Conservation (phyloP, 345 rosid species). For the Aquilaria sinensis region DNA sequence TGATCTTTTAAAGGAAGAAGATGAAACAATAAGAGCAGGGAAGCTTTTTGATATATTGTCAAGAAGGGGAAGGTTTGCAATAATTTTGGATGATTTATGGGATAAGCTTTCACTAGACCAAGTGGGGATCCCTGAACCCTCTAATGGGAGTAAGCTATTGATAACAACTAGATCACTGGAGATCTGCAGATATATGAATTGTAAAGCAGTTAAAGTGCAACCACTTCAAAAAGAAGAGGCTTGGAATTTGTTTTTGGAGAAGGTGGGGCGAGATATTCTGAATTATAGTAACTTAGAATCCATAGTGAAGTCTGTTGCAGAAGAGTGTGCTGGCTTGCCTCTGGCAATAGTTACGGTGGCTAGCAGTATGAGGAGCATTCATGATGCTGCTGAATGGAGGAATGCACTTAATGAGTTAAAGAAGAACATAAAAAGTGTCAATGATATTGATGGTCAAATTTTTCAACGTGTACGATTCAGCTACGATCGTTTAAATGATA, state of each 20-base stretch:
- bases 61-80: not conserved
- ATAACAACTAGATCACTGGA: not conserved
- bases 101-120: not conserved
- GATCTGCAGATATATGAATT: not conserved
- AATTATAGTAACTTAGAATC: not conserved
- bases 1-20: not conserved
- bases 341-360: not conserved
- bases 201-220: not conserved
- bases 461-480: not conserved
- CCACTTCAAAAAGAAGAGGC: not conserved
- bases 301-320: not conserved
- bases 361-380: not conserved
- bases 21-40: slow-evolving; percentile 1
- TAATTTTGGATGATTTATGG: not conserved
- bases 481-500: slow-evolving; percentile 14
- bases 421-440: not conserved
- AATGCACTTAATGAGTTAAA: not conserved
- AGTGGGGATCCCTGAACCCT: not conserved
- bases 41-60: not conserved
- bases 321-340: not conserved
- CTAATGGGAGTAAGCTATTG: not conserved
- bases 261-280: not conserved
- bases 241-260: not conserved
- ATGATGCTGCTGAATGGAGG: not conserved
- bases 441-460: too few relatives aligned